A percentile compares a stretch with the other conserved stretches of the same genome.
phyloP scores from a whole-genome alignment of 208 protist genomes.

The Wallacemonas sp. region DNA sequence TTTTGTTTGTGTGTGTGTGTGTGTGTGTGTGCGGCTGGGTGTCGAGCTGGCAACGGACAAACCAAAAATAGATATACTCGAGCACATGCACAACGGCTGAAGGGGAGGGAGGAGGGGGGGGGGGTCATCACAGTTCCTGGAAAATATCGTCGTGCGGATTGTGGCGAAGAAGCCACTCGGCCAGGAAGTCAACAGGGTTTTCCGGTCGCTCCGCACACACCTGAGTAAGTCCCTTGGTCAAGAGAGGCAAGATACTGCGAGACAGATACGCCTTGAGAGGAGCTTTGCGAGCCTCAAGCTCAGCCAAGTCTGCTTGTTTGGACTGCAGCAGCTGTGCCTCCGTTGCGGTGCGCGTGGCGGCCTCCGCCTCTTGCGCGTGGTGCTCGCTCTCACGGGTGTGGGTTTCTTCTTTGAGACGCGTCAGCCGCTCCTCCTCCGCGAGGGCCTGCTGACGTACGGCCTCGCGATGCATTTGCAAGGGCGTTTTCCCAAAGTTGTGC shows the following conservation, averaged over 20 bases:
- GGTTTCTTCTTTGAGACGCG: slow-evolving; percentile 13
- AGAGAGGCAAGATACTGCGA: slow-evolving; percentile 89
- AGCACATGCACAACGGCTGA: too few species aligned
- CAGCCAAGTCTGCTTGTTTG: slow-evolving; percentile 66
- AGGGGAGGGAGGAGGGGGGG: too few species aligned
- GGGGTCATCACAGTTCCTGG: slow-evolving; percentile 49
- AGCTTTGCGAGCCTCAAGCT: slow-evolving; percentile 80
- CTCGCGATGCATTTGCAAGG: slow-evolving; percentile 74
- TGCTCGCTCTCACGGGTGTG: slow-evolving; percentile 30
- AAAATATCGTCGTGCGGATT: slow-evolving; percentile 89
- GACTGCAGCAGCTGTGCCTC: slow-evolving; percentile 24
- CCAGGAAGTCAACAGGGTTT: slow-evolving; percentile 94
- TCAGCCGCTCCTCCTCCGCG: slow-evolving; percentile 44
- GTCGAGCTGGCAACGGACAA: too few species aligned
- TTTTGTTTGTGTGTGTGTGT: too few species aligned
- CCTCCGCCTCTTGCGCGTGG: slow-evolving; percentile 33
- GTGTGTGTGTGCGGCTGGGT: too few species aligned
- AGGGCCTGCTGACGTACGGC: slow-evolving; percentile 55
- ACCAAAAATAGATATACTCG: too few species aligned
- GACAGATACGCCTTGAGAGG: slow-evolving; percentile 91
- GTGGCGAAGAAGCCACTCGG: slow-evolving; percentile 91
- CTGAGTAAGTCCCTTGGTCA: slow-evolving; percentile 94
- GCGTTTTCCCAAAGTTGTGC: slow-evolving; percentile 90
- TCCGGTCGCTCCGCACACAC: slow-evolving; percentile 89
- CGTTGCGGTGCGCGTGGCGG: slow-evolving; percentile 8